Evolutionary conservation across 805 yeast species (phyloP), one percentile per base, ranked within the genome.

Genomic region (Kodamaea kaohsiungensis): DNA sequence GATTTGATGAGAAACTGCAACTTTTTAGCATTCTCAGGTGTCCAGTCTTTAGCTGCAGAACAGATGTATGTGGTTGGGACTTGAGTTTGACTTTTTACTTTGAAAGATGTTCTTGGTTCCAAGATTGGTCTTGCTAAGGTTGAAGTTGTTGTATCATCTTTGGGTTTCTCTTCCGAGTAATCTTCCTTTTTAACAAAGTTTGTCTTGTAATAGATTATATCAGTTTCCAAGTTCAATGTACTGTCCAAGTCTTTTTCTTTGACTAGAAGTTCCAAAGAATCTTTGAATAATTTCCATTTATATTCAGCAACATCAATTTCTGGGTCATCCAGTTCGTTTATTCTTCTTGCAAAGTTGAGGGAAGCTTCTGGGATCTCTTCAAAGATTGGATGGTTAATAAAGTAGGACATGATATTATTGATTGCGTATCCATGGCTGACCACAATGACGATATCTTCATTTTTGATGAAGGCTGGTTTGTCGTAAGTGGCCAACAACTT

Each of bases 401-500:
- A 76, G 55, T 70, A 75, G 40, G 70, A 62, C 54, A 76, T 59
- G 59, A 76, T 66, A 58, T 72, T 73, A 52, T 70, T 70, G 35
- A 75, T 69, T 46, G 67, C 71, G 59, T 76, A 76, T 5, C 80
- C 80, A 53, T 76, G 80, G 46, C 75, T 64, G 4, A 76, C 68
- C 8, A 76, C 72, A 2, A 76, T 65, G 37, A 76, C 59, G 42
- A 75, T 66, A 57, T 73, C 77, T 43, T 66, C 62, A 55, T 67
- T 69, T 48, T 61, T 63, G 16, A 70, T 56, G 52, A 70, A 63
- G 16, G 57, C 18, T 10, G 76, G 73, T 51, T 68, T 71, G 57
- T 75, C 77, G 61, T 76, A 76, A 2, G 78, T 72, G 53, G 79
- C 79, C 50, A 76, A 59, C 30, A 76, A 61, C 61, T 74, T 73